Base-by-base conservation (phyloP, 176 grass and related monocot genomes). In the Oryza meridionalis region DNA sequence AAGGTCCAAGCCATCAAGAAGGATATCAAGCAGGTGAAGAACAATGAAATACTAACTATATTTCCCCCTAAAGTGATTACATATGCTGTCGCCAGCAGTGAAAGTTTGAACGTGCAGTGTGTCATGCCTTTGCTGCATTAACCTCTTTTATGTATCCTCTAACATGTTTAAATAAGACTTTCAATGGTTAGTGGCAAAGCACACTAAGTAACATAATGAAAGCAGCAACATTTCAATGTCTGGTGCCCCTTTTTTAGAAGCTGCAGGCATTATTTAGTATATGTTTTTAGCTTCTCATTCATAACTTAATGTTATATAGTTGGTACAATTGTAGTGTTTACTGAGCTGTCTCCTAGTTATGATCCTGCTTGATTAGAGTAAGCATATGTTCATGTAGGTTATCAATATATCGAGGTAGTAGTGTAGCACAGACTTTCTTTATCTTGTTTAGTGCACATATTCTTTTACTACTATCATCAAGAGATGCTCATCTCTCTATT, bases 1-100 rank as follows among this genome's bases (percentile, higher is more conserved):
- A 98, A 80, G 74, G 90, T 98, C 35, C 87, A 98, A 81, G 95
- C 91, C 85, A 88, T 98, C 72, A 93, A 97, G 69, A 94, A 93
- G 71, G 87, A 94, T 51, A 94, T 94, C 65, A 90, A 88, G 75
- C 92, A 94, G 91, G 91, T 94, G 88, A 62, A 81, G 44, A 44
- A 27, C 8, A 68, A 21, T 47, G 19, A 13, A 75, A 35, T 22
- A 44, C 58, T 40, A 69, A 29, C 22, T 15, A 76, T 64, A 3
- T 65, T 65, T 76, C 69, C 32, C 32, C 43, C 29, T 17, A 83
- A 69, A 82, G 17, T 61, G 13, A 35, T 67, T 61, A 11, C 29
- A 68, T 53, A 47, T 31, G 29, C 2, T 75, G 33, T 49, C 1
- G 0, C 59, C 31, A 17, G 73, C 21, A 51, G 15, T 29, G 35